Base-by-base conservation (phyloP, 768 basidiomycete species). In the Mycena haematopus region DNA sequence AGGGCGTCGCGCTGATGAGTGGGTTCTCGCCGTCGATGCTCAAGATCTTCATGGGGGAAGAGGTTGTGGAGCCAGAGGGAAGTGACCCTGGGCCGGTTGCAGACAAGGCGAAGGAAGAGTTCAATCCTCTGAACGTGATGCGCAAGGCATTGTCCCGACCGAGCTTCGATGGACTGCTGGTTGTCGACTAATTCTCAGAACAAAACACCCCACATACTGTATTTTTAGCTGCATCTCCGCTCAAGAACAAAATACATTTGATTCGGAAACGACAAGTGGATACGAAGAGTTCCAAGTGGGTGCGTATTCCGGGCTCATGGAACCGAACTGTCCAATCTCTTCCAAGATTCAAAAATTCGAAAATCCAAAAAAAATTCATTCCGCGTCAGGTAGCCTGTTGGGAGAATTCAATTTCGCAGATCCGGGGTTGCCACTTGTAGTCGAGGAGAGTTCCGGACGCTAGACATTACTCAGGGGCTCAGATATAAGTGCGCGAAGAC, bases 1-100 rank as follows among this genome's bases (percentile, higher is more conserved):
- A 82, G 71, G 90, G 90, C 0, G 89, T 90, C 35, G 87, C 87
- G 51, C 74, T 91, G 71, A 75, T 91, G 77, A 88, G 82, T 69
- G 91, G 90, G 52, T 91, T 87, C 69, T 88, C 86, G 56, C 80
- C 86, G 21, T 79, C 84, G 58, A 78, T 90, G 81, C 73, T 92
- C 78, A 91, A 91, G 77, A 79, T 86, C 60, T 91, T 92, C 68
- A 84, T 91, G 82, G 86, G 82, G 13, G 84, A 82, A 46, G 76
- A 72, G 11, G 78, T 71, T 22, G 77, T 74, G 17, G 79, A 35
- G n/a, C 29, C 29, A 31, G 3, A 79, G 69, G 73, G 78, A 15
- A 71, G 77, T 21, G 52, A 24, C 7, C 8, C 67, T 42, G 65
- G 49, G 58, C 3, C 29, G 29, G 36, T 36, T 11, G 36, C 36